Evolutionary conservation across 805 yeast species (phyloP), one percentile per base, ranked within the genome.

Genomic region (Cyberlindnera amylophila): DNA sequence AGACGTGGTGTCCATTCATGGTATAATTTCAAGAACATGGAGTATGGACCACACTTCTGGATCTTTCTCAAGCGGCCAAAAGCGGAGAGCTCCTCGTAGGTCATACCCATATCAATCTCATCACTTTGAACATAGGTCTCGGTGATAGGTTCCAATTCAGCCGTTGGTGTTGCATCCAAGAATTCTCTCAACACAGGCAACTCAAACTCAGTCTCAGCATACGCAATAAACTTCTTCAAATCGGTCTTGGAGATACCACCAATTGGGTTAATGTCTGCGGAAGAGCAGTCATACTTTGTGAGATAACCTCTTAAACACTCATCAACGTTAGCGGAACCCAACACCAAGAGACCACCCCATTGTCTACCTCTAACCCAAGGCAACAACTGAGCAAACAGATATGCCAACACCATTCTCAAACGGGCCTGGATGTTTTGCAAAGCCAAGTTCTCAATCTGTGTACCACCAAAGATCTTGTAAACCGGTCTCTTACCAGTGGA

Each of bases 231-330:
- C 39, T 76, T 71, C 60, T 87, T 89, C 60, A 93, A 69, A 59
- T 95, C 99, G 0, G 89, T 88, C 61, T 93, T 93, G 13, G 99
- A 91, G 33, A 93, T 87, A 28, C 97, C 96, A n/a, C 99, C 99
- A 52, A 93, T 95, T 21, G 99, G 99, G 60, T 93, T 93, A 46
- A 93, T 78, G 66, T 93, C 99, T 1, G 99, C 99, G 14, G 95
- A 82, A 4, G 98, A 90, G 63, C 97, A 89, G 63, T 93, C 99
- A 64, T 93, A 93, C 61, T 93, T 93, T 9, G 99, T 93, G 58
- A 93, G 70, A 58, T 93, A 93, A 0, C 99, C 99, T 46, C 99
- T 72, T 46, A 93, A 68, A 55, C 96, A 89, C 62, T 93, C 99
- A 64, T 93, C 99, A 12, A 93, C 99, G 60, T 93, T 93, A 3